Evolutionary conservation across 106 monocot species (phyloP), one percentile per base, ranked within the genome.

Genomic region (Narthecium ossifragum): DNA sequence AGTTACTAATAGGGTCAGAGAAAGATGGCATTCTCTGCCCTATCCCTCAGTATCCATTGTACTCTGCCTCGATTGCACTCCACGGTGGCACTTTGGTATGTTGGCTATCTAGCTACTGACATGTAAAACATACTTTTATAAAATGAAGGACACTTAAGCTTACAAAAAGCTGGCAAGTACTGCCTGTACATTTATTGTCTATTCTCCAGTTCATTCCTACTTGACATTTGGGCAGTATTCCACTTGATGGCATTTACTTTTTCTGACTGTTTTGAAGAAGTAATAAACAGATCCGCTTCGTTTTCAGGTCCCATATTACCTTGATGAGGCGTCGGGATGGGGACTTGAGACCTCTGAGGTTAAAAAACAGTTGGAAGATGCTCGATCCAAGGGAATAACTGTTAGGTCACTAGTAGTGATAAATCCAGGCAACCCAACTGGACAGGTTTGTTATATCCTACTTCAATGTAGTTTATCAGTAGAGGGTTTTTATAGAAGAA

Each of bases 351-450:
- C 69, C 64, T 90, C 86, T 34, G 81, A 96, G 59, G 57, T 96
- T 34, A 87, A 90, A 77, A 84, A 81, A 26, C 96, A 96, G 67
- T 57, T 96, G 60, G 86, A 96, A 55, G 71, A 77, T 55, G 90
- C 96, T 70, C 74, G 81, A 48, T 78, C 84, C 36, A 81, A 84
- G 59, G 96, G 96, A 26, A 73, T 90, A n/a, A 71, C 69, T 56
- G 90, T 96, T 43, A 83, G 96, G 65, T 73, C 86, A 27, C 41
- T 96, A 2, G 96, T 96, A 14, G 96, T 96, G 34, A 96, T 96
- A 58, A 96, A 96, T 72, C 96, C 96, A 51, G 96, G 96, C 52
- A 96, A 96, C 60, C 96, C 96, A 30, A 96, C 96, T 36, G 96
- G 96, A 29, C 96, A 96, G 90, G 96, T 96, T 68, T 54, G 54